These are phyloP conservation scores for Venturia carpophila DNA, from an alignment of 2,329 filamentous ascomycete genomes.

Conservation along the genomic window DNA sequence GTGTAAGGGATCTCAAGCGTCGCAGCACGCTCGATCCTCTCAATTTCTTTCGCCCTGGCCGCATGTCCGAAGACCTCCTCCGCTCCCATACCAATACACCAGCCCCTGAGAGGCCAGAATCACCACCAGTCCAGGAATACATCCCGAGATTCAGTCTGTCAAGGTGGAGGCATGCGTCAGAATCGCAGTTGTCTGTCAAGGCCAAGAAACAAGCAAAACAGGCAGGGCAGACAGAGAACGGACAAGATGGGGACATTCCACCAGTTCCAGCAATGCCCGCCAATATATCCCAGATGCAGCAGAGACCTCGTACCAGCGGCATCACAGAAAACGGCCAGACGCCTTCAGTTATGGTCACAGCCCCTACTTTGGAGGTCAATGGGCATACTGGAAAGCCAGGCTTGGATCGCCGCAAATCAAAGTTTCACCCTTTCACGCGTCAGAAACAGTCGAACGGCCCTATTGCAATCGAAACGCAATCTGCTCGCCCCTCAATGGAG, in stretches of 20 bases:
- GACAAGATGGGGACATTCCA: slow-evolving; percentile 40
- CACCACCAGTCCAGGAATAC: slow-evolving; percentile 34
- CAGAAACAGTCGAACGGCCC: slow-evolving; percentile 22
- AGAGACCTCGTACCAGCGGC: slow-evolving; percentile 23
- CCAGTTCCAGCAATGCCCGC: slow-evolving; percentile 37
- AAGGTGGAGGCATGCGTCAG: slow-evolving; percentile 84
- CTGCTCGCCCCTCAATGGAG: slow-evolving; percentile 11
- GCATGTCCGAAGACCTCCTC: slow-evolving; percentile 28
- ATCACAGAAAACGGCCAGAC: slow-evolving; percentile 27
- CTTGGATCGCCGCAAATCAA: slow-evolving; percentile 26
- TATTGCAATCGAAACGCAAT: slow-evolving; percentile 18
- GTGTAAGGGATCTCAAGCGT: slow-evolving; percentile 36
- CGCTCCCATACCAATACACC: slow-evolving; percentile 23
- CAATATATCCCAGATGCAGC: slow-evolving; percentile 25
- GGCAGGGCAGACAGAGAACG: slow-evolving; percentile 49
- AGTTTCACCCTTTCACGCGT: slow-evolving; percentile 32
- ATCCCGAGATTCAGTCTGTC: slow-evolving; percentile 54
- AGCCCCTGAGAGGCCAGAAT: slow-evolving; percentile 29
- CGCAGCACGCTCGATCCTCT: slow-evolving; percentile 37
- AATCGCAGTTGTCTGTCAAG: slow-evolving; percentile 73
- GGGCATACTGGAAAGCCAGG: not conserved
- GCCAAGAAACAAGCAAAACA: slow-evolving; percentile 58
- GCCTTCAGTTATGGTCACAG: slow-evolving; percentile 79
- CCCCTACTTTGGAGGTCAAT: slow-evolving; percentile 57
- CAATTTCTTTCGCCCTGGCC: slow-evolving; percentile 27